These are phyloP conservation scores for Penicillium thymicola DNA, from an alignment of 2,329 filamentous ascomycete species.

Conservation along the genomic window DNA sequence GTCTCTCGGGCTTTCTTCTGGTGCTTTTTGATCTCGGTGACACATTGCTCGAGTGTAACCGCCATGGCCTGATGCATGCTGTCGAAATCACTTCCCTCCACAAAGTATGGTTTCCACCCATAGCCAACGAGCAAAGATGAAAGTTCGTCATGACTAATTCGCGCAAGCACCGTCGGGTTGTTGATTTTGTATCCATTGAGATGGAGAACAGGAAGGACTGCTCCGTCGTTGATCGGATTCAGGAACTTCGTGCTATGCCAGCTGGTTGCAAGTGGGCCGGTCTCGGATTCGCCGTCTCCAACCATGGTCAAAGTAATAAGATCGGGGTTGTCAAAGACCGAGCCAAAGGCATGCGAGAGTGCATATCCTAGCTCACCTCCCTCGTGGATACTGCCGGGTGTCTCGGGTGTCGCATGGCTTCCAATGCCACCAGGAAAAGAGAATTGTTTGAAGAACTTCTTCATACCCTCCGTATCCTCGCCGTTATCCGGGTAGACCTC, in stretches of 20 bases:
- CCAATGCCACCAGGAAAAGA: constrained; percentile 77
- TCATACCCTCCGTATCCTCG: constrained; percentile 65
- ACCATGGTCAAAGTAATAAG: constrained; percentile 75
- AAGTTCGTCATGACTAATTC: constrained; percentile 71
- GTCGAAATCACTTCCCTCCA: constrained; percentile 69
- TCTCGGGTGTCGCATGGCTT: constrained; percentile 75
- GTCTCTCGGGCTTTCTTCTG: constrained; percentile 70
- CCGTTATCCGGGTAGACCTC: constrained; percentile 74
- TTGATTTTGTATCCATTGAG: constrained; percentile 85
- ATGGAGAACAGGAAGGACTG: constrained; percentile 73
- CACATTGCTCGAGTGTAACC: constrained; percentile 68
- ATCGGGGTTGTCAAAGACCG: constrained; percentile 71
- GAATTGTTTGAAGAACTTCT: constrained; percentile 77
- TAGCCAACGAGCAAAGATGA: constrained; percentile 68
- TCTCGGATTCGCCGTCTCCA: constrained; percentile 78
- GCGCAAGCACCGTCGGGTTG: constrained; percentile 70
- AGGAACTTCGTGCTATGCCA: constrained; percentile 84
- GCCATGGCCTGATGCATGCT: constrained; percentile 83
- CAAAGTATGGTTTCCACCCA: constrained; percentile 76
- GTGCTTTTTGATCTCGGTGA: constrained; percentile 64
- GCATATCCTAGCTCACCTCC: constrained; percentile 81
- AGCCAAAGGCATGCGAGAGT: constrained; percentile 73
- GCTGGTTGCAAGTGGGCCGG: constrained; percentile 71
- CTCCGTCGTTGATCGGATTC: constrained; percentile 73
- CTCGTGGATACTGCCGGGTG: constrained; percentile 72